phyloP scores from a whole-genome alignment of 2,329 filamentous ascomycete species.

The Metarhizium sp. region DNA sequence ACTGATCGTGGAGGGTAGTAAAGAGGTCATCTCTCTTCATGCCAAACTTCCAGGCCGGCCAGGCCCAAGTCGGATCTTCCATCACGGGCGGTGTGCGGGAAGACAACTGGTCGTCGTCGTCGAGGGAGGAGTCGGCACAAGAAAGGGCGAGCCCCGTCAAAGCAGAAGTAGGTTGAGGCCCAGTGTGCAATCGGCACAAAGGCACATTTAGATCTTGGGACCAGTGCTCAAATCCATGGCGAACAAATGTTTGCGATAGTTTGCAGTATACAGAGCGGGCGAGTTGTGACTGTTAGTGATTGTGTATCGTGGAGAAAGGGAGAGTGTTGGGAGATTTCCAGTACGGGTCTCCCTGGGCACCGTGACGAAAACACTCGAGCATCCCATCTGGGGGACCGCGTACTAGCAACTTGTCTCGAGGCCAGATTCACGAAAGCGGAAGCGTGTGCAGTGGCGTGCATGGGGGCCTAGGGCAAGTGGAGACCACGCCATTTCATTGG shows the following conservation, averaged over 20 bases:
- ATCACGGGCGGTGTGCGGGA: conserved; percentile 24
- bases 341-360: conserved; percentile 5
- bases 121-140: not conserved
- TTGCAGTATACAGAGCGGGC: not conserved
- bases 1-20: conserved; percentile 48
- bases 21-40: conserved; percentile 51
- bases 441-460: not conserved
- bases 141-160: not conserved
- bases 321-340: not conserved
- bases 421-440: not conserved
- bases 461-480: conserved; percentile 11
- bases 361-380: conserved; percentile 10
- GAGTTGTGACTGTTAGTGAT: conserved; percentile 6
- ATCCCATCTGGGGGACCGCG: conserved; percentile 6
- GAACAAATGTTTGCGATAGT: conserved; percentile 6
- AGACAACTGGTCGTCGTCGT: not conserved
- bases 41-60: conserved; percentile 55
- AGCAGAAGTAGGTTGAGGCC: conserved; percentile 1
- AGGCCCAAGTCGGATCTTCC: conserved; percentile 44
- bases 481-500: conserved; percentile 2
- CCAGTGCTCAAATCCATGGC: conserved; percentile 11
- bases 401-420: conserved; percentile 9
- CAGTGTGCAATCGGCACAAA: conserved; percentile 5
- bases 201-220: conserved; percentile 7
- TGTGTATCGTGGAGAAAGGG: conserved; percentile 9